Percentiles rank a stretch among this genome's conserved stretches.
Conservation (phyloP, 306 rosid species). For the Quillaja saponaria region DNA sequence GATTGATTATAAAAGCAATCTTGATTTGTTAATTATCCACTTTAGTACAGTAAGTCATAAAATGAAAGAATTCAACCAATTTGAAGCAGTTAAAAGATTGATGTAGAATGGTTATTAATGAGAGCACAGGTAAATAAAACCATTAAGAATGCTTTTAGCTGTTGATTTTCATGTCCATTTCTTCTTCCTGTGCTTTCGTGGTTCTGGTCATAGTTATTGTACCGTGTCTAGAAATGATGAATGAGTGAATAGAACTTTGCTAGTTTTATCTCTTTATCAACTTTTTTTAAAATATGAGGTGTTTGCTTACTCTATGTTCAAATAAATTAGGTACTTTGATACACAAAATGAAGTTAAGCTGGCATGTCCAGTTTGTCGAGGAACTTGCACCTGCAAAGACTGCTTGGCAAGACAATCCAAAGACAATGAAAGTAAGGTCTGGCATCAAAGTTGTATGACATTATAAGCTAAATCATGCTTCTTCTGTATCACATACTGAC, state of each 20-base stretch:
- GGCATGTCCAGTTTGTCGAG: conserved; percentile 94
- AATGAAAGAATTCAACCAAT: conserved; percentile 3
- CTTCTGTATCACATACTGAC: conserved; percentile 36
- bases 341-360: conserved; percentile 78
- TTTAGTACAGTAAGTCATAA: not conserved
- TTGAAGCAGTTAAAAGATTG: conserved; percentile 5
- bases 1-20: not conserved
- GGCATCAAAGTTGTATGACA: conserved; percentile 52
- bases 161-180: conserved; percentile 1
- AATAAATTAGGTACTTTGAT: conserved; percentile 64
- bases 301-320: conserved; percentile 29
- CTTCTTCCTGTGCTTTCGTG: conserved; percentile 6
- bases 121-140: not conserved
- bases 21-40: conserved; percentile 21
- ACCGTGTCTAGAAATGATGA: conserved; percentile 16
- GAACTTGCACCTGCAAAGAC: conserved; percentile 87
- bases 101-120: not conserved
- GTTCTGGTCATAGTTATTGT: conserved; percentile 14
- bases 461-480: conserved; percentile 27
- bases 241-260: conserved; percentile 10
- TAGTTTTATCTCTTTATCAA: conserved; percentile 13
- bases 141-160: conserved; percentile 5
- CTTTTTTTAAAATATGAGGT: conserved; percentile 23
- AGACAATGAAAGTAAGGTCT: conserved; percentile 94
- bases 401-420: conserved; percentile 64